Conservation (phyloP, 768 basidiomycete species). For the Solioccasus polychromus region DNA sequence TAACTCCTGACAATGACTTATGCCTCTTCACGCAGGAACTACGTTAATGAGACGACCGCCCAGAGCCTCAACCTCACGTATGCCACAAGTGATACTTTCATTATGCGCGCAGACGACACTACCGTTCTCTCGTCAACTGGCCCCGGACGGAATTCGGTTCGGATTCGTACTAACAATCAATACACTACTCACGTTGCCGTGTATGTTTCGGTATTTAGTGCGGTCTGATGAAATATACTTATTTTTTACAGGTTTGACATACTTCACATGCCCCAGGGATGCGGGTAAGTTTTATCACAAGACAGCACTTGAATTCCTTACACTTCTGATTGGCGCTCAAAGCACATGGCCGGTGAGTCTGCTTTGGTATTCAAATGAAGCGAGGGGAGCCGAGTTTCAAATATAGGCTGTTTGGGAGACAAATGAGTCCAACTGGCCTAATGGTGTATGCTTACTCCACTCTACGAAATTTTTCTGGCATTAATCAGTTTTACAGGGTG, state of each 20-base stretch:
- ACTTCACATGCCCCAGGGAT: constrained; percentile 37
- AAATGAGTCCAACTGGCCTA: constrained; percentile 22
- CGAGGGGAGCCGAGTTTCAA: constrained; percentile 6
- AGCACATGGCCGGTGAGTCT: constrained; percentile 37
- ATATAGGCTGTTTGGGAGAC: constrained; percentile 31
- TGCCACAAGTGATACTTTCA: constrained; percentile 25
- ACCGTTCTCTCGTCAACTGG: constrained; percentile 26
- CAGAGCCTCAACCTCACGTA: constrained; percentile 28
- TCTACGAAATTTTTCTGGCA: neutral
- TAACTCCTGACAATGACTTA: neutral
- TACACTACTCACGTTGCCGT: constrained; percentile 36
- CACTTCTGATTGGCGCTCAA: neutral
- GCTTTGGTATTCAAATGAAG: constrained; percentile 2
- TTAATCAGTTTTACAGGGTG: constrained; percentile 22
- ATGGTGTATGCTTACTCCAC: constrained; percentile 13
- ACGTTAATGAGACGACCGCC: constrained; percentile 30
- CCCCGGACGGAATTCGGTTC: constrained; percentile 37
- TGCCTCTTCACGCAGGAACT: constrained; percentile 26
- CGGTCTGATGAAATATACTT: neutral
- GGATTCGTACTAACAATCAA: constrained; percentile 29
- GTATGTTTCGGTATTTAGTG: constrained; percentile 11
- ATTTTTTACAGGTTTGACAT: constrained; percentile 31
- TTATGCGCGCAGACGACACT: constrained; percentile 38
- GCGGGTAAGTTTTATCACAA: constrained; percentile 23
- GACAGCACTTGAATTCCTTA: neutral